Evolutionary conservation across 345 rosid genomes (phyloP).

Genomic region (rapeseed (Brassica napus)): Da-Ae NC_063451.1:43490501-43491000

Average conservation of each 20-base stretch:
- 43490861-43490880: background rate
- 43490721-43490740: too few relatives aligned
- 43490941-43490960: background rate
- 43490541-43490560: too few relatives aligned
- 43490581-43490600: constrained; percentile 18
- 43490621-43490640: constrained; percentile 92
- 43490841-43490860: too few relatives aligned
- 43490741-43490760: too few relatives aligned
- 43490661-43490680: background rate
- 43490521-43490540: too few relatives aligned
- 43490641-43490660: constrained; percentile 38
- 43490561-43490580: too few relatives aligned
- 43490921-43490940: background rate
- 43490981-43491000: background rate
- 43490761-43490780: too few relatives aligned
- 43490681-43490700: too few relatives aligned
- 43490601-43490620: constrained; percentile 66
- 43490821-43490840: too few relatives aligned
- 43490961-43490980: too few relatives aligned
- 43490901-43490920: background rate
- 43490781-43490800: background rate
- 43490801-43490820: background rate
- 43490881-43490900: background rate
- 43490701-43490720: too few relatives aligned
- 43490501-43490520: background rate